Base-by-base conservation (phyloP, 331 rosid species). In the Ulmus americana region DNA sequence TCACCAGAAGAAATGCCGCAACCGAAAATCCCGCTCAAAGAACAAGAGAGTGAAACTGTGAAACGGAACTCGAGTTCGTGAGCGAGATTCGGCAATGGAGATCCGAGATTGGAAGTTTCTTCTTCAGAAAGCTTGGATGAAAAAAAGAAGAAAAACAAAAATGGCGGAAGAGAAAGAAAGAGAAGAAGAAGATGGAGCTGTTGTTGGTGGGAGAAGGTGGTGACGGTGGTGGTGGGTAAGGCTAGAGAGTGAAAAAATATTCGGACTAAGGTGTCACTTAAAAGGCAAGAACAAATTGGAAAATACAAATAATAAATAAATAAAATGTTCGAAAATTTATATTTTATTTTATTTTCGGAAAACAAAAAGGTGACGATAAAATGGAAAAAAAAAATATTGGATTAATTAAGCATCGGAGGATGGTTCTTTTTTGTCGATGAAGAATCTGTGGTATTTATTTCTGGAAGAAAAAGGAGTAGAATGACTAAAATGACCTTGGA, bases 231-330 rank as follows among this genome's bases (percentile, higher is more conserved):
- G 71, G 70, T 38, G 69, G 46, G 54, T 56, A 38, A 50, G 57
- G 59, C 61, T 48, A 50, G 76, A 60, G 78, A 82, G 84, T 73
- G 80, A 74, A 77, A 50, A 71, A 77, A 80, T 74, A 83, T 83
- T 80, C 81, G 76, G 85, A 78, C 79, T 67, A 46, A 51, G 82
- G 88, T 80, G 84, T 76, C 84, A 75, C 80, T 74, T 69, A 73
- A 79, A 77, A 90, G 83, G 77, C 39, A 20, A 71, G 70, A 80
- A 72, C 74, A 28, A 28, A 81, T 78, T 75, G 65, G 54, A 67
- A 76, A 73, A 74, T 2, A 28, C 35, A 28, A 28, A 28, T 79
- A 72, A 82, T 77, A 67, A 75, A 80, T 74, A 74, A 68, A 83
- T 49, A 49, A 43, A 63, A 16, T 28, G 35, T 28, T 28, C 35